Conservation (phyloP, 2,329 filamentous ascomycete species). For the Byssothecium circinans region DNA sequence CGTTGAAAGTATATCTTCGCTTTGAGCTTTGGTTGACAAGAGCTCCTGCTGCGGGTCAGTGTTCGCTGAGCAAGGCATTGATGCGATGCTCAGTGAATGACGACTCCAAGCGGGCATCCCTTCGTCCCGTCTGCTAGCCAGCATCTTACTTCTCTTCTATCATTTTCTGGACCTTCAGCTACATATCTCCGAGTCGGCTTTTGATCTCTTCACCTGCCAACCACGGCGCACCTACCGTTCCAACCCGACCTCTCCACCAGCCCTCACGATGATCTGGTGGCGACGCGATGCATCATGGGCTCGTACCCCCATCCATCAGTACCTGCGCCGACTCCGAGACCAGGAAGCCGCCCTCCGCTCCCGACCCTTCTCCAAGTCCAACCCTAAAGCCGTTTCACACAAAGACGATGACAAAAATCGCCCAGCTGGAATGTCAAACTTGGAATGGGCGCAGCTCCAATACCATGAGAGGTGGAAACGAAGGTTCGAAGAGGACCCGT, state of each 20-base stretch:
- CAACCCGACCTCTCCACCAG: not conserved
- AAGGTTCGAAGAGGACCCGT: constrained; percentile 45
- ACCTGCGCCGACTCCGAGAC: constrained; percentile 26
- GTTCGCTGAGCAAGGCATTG: not conserved
- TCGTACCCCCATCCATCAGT: constrained; percentile 25
- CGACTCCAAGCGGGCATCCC: not conserved
- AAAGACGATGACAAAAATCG: constrained; percentile 22
- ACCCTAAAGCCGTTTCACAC: constrained; percentile 20
- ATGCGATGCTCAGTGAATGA: not conserved
- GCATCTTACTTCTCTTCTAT: too few relatives aligned
- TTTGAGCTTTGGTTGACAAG: not conserved
- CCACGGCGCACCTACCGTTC: too few relatives aligned
- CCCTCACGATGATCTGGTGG: constrained; percentile 30
- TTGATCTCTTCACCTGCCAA: too few relatives aligned
- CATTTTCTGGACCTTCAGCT: too few relatives aligned
- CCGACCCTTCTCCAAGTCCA: constrained; percentile 34
- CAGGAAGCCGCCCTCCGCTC: constrained; percentile 26
- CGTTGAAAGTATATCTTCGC: not conserved
- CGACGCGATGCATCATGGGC: constrained; percentile 30
- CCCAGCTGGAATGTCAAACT: constrained; percentile 28
- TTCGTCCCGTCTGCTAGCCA: not conserved
- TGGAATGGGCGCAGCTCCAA: constrained; percentile 33
- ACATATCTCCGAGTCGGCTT: too few relatives aligned
- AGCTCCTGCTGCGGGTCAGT: not conserved
- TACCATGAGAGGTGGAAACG: constrained; percentile 33